These are phyloP conservation scores for Flammula alnicola DNA, from an alignment of 1,284 basidiomycete genomes.

Conservation along the genomic window DNA sequence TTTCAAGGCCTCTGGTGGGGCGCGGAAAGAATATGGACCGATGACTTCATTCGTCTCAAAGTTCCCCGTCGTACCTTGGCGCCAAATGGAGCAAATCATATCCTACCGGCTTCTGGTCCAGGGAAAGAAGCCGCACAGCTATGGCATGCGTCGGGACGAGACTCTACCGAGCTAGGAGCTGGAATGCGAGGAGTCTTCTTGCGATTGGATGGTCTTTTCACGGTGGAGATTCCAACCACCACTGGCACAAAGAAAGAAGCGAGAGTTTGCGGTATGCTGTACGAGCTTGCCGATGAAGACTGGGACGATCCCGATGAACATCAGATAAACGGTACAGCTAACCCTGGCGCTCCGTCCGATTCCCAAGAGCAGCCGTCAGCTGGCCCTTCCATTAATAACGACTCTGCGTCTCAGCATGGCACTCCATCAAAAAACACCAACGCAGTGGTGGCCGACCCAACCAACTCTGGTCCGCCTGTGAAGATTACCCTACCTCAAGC, in stretches of 20 bases:
- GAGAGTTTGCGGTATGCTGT: conserved; percentile 68
- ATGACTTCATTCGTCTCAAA: conserved; percentile 83
- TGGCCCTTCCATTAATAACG: conserved; percentile 8
- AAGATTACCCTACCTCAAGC: conserved; percentile 47
- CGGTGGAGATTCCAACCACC: conserved; percentile 52
- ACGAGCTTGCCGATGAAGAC: conserved; percentile 73
- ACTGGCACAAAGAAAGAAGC: conserved; percentile 59
- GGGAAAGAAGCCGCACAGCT: conserved; percentile 45
- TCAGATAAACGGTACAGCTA: no score
- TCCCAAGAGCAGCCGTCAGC: background rate
- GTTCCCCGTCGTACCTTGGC: conserved; percentile 66
- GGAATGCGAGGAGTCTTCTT: conserved; percentile 68
- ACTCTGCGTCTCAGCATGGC: background rate
- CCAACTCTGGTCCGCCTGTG: conserved; percentile 9
- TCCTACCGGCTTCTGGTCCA: conserved; percentile 63
- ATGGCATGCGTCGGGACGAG: conserved; percentile 30
- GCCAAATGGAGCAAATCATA: conserved; percentile 59
- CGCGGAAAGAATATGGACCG: conserved; percentile 85
- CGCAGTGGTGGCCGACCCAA: background rate
- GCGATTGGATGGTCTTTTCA: conserved; percentile 62
- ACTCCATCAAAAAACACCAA: background rate
- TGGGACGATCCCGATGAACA: conserved; percentile 56
- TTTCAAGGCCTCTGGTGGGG: conserved; percentile 91
- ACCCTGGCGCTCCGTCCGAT: no score
- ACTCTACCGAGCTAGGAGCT: conserved; percentile 52